Evolutionary conservation across 495 filamentous ascomycete species (phyloP), one percentile per base, ranked within the genome.

Genomic region (Daldinia loculata): DNA sequence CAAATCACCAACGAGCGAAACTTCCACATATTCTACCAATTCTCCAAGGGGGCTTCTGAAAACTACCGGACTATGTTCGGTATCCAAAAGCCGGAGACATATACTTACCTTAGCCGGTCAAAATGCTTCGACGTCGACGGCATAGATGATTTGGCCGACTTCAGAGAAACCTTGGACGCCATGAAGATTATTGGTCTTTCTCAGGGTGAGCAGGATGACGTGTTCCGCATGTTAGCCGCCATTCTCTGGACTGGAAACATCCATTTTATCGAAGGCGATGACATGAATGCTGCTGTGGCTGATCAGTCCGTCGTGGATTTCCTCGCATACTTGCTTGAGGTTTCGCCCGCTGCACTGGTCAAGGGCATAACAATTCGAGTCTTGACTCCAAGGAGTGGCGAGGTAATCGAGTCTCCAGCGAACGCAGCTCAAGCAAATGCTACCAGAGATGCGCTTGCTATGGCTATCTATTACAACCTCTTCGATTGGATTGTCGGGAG

Each of bases 21-120:
- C 78, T 99, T 99, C 81, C 96, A 99, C 79, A 98, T 99, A 73
- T 98, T 99, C 79, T 99, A 99, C 80, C 96, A 99, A 78, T 97
- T 97, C 80, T 91, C 96, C 22, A 99, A 99, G 78, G 94, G 91
- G 0, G 96, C 95, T 14, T 91, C 93, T 9, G 86, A 91, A 74
- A 89, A 91, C 51, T 96, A 98, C 78, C 84, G 94, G 77, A 89
- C 94, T 66, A 90, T 81, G 38, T 98, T 92, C 76, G 95, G 95
- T 32, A 81, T 99, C 2, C 95, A 98, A 77, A 90, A 89, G 69
- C 96, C 96, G 26, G 92, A 97, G 69, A 92, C 93, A 29, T 99
- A 99, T 80, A 75, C 91, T n/a, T 99, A 99, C 80, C 97, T 94
- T 8, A 97, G 93, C 77, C 87, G 87, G 61, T 97, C 96, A 22